Base-by-base conservation (phyloP, 2,329 filamentous ascomycete species). In the Aspergillus sp. region DNA sequence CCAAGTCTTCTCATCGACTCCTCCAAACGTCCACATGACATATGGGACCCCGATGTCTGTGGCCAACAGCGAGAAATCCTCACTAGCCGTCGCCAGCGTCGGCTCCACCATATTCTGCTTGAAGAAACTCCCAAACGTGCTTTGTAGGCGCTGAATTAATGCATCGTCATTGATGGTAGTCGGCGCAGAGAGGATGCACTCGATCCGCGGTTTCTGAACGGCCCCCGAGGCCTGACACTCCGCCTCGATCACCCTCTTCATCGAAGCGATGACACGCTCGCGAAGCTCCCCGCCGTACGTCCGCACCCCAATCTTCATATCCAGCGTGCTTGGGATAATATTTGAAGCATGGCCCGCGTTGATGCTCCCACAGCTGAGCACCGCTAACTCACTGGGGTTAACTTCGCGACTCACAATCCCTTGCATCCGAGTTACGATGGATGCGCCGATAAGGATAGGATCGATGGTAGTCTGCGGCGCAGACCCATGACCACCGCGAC, bases 41-140 rank as follows among this genome's bases (percentile, higher is more conserved):
- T 70, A 74, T 6, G 78, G 78, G 42, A 64, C 65, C 2, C 69
- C 69, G 41, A 75, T 70, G 30, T 65, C 65, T 0, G 71, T 76
- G 1, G 75, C 79, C 36, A 83, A 57, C 36, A 76, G 70, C 0
- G 72, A 67, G 53, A 82, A 81, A 52, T 83, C 80, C 56, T 83
- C 80, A 46, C 73, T 77, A 0, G 71, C 75, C 3, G 67, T 62
- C 0, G 75, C 53, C 0, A 68, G 64, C n/a, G 69, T 59, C 10
- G 68, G 66, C 8, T 74, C 60, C 0, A 64, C 51, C 7, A 70
- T 61, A 0, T 57, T 52, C 1, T 66, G 63, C 7, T 50, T 56
- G 51, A 81, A 81, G 47, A 26, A 39, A 1, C 60, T 50, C 0
- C 53, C 49, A 51, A 80, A 81, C 0, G 65, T 61, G 2, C 61